phyloP scores from a whole-genome alignment of 352 stramenopile genomes.

The Saprolegnia diclina region DNA sequence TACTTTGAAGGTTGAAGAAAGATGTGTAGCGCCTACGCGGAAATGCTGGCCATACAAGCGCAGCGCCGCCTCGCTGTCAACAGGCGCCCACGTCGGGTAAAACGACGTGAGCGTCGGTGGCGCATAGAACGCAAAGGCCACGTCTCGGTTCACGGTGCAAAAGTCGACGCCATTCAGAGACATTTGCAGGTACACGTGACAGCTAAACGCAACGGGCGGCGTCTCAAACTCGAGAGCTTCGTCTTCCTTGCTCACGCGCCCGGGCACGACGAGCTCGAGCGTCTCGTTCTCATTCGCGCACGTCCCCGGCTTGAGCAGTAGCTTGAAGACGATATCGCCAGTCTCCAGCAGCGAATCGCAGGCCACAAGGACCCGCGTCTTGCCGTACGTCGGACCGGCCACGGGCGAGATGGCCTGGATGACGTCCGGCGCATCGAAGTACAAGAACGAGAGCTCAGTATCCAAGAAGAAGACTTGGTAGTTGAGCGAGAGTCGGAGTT shows the following conservation, averaged over 20 bases:
- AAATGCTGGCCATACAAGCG: constrained; percentile 6
- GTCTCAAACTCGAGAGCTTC: neutral
- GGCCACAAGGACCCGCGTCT: constrained; percentile 5
- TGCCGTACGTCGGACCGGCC: constrained; percentile 3
- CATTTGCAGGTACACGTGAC: constrained; percentile 1
- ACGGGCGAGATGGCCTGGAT: constrained; percentile 5
- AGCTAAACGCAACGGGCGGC: neutral
- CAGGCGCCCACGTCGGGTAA: neutral
- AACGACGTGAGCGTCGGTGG: constrained; percentile 6
- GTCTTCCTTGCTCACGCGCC: neutral
- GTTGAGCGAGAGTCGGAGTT: constrained; percentile 19
- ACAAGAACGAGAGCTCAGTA: constrained; percentile 14
- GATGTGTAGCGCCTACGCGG: neutral
- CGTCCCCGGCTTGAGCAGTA: neutral
- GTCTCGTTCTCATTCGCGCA: neutral
- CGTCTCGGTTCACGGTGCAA: neutral
- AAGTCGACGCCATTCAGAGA: constrained; percentile 25
- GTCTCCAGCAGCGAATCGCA: constrained; percentile 14
- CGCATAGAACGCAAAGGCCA: constrained; percentile 14
- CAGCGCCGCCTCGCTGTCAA: constrained; percentile 10
- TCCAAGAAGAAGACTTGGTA: constrained; percentile 15
- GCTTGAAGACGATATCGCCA: constrained; percentile 17
- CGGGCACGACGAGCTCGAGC: neutral
- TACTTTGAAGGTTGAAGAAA: neutral
- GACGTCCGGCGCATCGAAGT: constrained; percentile 3